These are phyloP conservation scores for Fonsecaea pugnacius DNA, from an alignment of 2,329 filamentous ascomycete species.

Conservation along the genomic window DNA sequence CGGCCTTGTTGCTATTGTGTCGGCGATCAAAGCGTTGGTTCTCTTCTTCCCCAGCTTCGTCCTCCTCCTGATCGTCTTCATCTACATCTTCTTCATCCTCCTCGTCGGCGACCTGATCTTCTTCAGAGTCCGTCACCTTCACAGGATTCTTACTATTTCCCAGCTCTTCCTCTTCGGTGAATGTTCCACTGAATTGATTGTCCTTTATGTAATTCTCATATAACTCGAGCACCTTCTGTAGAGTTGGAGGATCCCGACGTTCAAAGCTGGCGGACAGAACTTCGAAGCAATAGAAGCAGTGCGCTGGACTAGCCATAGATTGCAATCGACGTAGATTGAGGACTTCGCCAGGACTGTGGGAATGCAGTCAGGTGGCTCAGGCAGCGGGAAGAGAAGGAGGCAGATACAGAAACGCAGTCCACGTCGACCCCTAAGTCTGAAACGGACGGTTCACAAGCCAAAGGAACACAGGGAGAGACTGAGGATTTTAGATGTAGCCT, in stretches of 20 bases:
- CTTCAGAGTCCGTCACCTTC: constrained; percentile 9
- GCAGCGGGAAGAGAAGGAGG: not conserved
- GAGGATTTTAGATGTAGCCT: constrained; percentile 8
- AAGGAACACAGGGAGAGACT: not conserved
- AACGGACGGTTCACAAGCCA: not conserved
- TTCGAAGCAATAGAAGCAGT: constrained; percentile 96
- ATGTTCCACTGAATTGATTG: constrained; percentile 19
- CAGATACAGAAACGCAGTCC: not conserved
- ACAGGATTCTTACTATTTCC: constrained; percentile 26
- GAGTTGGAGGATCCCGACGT: constrained; percentile 66
- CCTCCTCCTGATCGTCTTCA: constrained; percentile 42
- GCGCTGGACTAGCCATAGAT: constrained; percentile 78
- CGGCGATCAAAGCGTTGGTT: constrained; percentile 30
- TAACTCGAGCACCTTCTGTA: constrained; percentile 71
- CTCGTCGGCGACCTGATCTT: constrained; percentile 21
- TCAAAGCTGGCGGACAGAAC: constrained; percentile 76
- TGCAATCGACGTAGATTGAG: not conserved
- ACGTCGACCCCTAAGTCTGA: not conserved
- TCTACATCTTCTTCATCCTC: constrained; percentile 42
- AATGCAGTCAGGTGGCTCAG: not conserved
- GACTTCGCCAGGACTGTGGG: not conserved
- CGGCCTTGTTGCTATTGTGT: constrained; percentile 22
- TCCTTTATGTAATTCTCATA: constrained; percentile 60
- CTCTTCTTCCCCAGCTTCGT: constrained; percentile 25
- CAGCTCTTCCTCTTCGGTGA: constrained; percentile 15